Conservation (phyloP, 2,329 filamentous ascomycete species). For the Pyrenochaeta sp. region DNA sequence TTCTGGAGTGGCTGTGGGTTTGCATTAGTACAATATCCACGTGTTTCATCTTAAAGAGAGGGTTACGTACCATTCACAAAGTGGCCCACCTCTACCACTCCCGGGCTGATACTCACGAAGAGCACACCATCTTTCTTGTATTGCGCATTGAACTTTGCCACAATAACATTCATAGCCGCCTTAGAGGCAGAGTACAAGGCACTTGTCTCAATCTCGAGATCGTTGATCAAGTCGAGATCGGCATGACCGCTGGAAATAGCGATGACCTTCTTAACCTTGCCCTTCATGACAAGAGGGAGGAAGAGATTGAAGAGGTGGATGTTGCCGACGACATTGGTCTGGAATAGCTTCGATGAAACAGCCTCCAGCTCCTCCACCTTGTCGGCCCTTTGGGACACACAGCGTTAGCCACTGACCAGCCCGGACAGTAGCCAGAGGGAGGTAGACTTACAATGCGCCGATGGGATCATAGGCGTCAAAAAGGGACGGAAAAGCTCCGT, state of each 20-base stretch:
- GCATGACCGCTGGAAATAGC: slow-evolving; percentile 51
- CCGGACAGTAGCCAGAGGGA: no score
- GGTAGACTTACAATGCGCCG: slow-evolving; percentile 10
- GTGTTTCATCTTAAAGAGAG: neutral
- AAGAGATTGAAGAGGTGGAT: slow-evolving; percentile 51
- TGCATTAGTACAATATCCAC: neutral
- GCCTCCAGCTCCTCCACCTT: slow-evolving; percentile 3
- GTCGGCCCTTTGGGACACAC: neutral
- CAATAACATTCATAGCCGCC: slow-evolving; percentile 51
- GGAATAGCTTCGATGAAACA: slow-evolving; percentile 14
- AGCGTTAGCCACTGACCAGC: no score
- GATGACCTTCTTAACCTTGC: slow-evolving; percentile 53
- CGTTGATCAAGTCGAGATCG: slow-evolving; percentile 38
- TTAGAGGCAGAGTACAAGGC: slow-evolving; percentile 50
- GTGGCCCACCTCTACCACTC: slow-evolving; percentile 25
- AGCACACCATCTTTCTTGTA: slow-evolving; percentile 30
- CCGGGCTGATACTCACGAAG: slow-evolving; percentile 30
- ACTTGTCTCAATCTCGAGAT: slow-evolving; percentile 32
- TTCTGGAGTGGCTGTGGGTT: slow-evolving; percentile 19
- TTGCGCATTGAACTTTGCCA: slow-evolving; percentile 53
- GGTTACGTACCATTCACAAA: slow-evolving; percentile 8
- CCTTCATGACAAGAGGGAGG: slow-evolving; percentile 52
- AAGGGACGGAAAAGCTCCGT: slow-evolving; percentile 42
- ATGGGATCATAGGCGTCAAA: slow-evolving; percentile 17
- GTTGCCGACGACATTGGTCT: slow-evolving; percentile 36